phyloP scores from a whole-genome alignment of 352 stramenopile species.

The Phytophthora quininea region DNA sequence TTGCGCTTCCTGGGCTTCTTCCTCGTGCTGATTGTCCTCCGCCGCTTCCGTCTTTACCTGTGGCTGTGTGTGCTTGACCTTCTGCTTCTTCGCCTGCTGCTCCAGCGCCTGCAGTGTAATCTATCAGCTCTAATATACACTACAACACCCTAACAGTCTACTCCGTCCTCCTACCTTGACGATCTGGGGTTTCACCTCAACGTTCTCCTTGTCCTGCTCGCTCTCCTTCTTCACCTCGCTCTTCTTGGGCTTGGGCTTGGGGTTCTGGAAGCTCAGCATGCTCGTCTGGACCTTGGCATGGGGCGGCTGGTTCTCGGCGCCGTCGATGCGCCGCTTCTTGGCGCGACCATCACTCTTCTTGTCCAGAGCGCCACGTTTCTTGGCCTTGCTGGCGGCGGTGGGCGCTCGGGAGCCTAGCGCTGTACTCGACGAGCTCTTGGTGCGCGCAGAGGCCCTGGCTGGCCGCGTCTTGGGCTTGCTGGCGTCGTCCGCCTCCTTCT shows the following conservation, averaged over 20 bases:
- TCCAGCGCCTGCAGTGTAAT: constrained; percentile 9
- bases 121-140: constrained; percentile 2
- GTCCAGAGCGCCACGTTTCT: constrained; percentile 23
- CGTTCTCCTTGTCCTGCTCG: constrained; percentile 20
- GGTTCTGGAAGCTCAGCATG: constrained; percentile 68
- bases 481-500: constrained; percentile 33
- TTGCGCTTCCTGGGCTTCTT: constrained; percentile 4
- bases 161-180: constrained; percentile 15
- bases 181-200: constrained; percentile 18
- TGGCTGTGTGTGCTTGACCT: background rate
- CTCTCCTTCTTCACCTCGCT: constrained; percentile 1
- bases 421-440: constrained; percentile 33
- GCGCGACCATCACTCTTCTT: constrained; percentile 41
- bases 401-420: constrained; percentile 31
- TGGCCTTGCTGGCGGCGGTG: constrained; percentile 28
- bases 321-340: constrained; percentile 58
- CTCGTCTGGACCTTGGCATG: constrained; percentile 71
- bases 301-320: constrained; percentile 36
- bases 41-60: constrained; percentile 9
- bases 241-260: constrained; percentile 20
- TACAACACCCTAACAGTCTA: background rate
- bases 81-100: constrained; percentile 8
- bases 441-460: constrained; percentile 10
- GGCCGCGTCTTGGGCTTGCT: constrained; percentile 2
- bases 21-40: constrained; percentile 9